phyloP scores from a whole-genome alignment of 352 stramenopile genomes.

The Phytopythium aichiense region DNA sequence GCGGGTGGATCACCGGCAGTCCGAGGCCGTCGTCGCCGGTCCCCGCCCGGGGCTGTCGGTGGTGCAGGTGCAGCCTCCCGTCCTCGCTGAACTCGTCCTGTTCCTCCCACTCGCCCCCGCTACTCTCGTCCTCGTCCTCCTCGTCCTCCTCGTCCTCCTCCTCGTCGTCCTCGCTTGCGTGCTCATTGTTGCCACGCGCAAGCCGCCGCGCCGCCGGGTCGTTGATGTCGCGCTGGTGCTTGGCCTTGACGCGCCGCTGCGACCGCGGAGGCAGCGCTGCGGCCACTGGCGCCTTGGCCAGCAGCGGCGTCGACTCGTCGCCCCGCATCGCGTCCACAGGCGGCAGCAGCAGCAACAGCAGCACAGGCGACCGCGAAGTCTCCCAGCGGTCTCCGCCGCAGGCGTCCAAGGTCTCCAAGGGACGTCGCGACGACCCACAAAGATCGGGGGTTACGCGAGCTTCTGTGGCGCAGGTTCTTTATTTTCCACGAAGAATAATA shows the following conservation, averaged over 20 bases:
- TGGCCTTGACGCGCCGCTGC: slow-evolving; percentile 2
- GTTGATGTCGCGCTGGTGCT: slow-evolving; percentile 1
- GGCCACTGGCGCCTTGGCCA: neutral
- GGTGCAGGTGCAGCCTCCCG: slow-evolving; percentile 8
- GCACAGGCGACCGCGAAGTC: too few species aligned
- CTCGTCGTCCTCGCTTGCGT: neutral
- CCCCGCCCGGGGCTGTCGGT: slow-evolving; percentile 8
- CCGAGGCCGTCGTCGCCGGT: slow-evolving; percentile 10
- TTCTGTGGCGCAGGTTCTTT: too few species aligned
- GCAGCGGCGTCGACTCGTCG: slow-evolving; percentile 13
- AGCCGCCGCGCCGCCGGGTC: neutral
- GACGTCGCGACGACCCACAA: too few species aligned
- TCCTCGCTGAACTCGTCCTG: slow-evolving; percentile 6
- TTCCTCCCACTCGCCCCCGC: slow-evolving; percentile 6
- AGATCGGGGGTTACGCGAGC: too few species aligned
- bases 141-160: neutral
- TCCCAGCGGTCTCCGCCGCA: too few species aligned
- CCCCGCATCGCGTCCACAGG: neutral
- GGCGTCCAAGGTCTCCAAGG: too few species aligned
- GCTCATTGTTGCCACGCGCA: neutral
- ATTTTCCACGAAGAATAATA: too few species aligned
- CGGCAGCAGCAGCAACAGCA: too few species aligned
- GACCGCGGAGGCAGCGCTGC: slow-evolving; percentile 1
- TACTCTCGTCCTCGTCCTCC: slow-evolving; percentile 3
- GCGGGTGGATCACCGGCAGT: slow-evolving; percentile 7